Evolutionary conservation across 768 basidiomycete genomes (phyloP).

Genomic region (Boletus edulis): DNA sequence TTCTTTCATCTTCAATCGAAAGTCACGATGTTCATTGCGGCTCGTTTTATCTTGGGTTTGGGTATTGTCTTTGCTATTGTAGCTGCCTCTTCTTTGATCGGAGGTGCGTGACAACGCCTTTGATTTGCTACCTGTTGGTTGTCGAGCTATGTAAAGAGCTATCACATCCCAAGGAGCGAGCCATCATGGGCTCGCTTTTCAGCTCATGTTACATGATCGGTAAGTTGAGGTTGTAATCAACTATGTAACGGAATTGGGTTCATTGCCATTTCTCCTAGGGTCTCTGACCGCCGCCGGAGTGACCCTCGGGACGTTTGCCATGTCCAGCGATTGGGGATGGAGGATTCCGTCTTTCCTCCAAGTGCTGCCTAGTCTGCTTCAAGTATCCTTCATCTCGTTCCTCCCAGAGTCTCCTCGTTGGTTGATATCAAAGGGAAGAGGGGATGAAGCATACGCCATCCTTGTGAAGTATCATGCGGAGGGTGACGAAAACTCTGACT

Average conservation of each 20-base stretch:
- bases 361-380: conserved; percentile 48
- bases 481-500: conserved; percentile 46
- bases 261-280: neutral
- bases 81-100: conserved; percentile 18
- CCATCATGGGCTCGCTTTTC: neutral
- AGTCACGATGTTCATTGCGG: conserved; percentile 15
- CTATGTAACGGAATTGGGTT: no score
- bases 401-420: conserved; percentile 66
- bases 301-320: conserved; percentile 63
- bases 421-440: conserved; percentile 56
- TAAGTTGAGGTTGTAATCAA: neutral
- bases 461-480: conserved; percentile 61
- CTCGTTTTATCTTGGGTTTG: conserved; percentile 17
- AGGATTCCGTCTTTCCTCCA: conserved; percentile 60
- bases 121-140: no score
- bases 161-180: conserved; percentile 16
- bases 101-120: conserved; percentile 3
- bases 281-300: conserved; percentile 39
- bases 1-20: neutral
- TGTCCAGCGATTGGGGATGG: conserved; percentile 61
- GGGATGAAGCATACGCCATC: conserved; percentile 44
- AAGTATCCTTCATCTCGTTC: conserved; percentile 53
- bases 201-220: neutral
- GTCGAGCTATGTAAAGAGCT: conserved; percentile 6
- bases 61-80: conserved; percentile 9